Evolutionary conservation across 1,284 basidiomycete species (phyloP).

Genomic region (Sphaerobolus stellatus): DNA sequence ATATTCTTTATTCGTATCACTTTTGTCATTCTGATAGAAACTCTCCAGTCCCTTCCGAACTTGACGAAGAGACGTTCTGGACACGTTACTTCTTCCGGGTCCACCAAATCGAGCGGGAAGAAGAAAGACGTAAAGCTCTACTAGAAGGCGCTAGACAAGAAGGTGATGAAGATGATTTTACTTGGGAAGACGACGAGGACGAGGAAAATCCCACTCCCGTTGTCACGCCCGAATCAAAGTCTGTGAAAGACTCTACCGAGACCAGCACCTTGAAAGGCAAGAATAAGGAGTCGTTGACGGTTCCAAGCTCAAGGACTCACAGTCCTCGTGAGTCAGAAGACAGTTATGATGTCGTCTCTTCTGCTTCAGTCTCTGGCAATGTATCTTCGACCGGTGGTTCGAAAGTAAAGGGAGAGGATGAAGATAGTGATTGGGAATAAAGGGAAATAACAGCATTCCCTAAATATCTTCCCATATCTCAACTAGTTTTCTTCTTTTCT

Average conservation of each 20-base stretch:
- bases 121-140: constrained; percentile 77
- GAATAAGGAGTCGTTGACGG: too few relatives aligned
- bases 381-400: constrained; percentile 28
- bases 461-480: too few relatives aligned
- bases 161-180: constrained; percentile 69
- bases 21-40: constrained; percentile 6
- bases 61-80: constrained; percentile 81
- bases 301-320: constrained; percentile 36
- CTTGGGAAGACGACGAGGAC: constrained; percentile 78
- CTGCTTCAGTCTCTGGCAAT: too few relatives aligned
- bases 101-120: constrained; percentile 81
- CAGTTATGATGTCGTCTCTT: constrained; percentile 72
- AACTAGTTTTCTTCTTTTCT: too few relatives aligned
- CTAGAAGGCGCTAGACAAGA: constrained; percentile 60
- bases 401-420: constrained; percentile 25
- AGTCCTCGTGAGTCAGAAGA: constrained; percentile 64
- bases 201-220: constrained; percentile 41
- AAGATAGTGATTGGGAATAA: constrained; percentile 73
- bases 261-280: constrained; percentile 20
- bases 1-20: constrained; percentile 22
- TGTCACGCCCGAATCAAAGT: constrained; percentile 15
- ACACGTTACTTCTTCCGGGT: constrained; percentile 89
- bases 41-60: constrained; percentile 63
- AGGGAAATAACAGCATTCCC: too few relatives aligned
- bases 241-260: constrained; percentile 14